Conservation (phyloP, 2,329 filamentous ascomycete genomes). For the Parastagonospora nodorum region DNA sequence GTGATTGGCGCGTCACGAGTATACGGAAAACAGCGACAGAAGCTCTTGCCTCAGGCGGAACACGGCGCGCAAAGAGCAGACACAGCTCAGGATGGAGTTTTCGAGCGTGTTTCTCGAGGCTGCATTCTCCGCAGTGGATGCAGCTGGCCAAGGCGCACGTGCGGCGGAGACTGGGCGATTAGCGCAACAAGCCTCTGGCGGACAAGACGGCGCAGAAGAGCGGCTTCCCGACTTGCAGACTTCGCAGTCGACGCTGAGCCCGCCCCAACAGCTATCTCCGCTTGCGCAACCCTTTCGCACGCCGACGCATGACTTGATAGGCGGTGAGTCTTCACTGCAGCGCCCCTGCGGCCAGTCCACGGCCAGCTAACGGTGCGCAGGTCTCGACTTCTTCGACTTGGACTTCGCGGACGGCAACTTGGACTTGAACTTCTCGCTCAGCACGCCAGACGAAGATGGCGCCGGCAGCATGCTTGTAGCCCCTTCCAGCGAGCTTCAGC, state of each 20-base stretch:
- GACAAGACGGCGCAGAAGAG: slow-evolving; percentile 3
- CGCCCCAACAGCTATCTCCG: slow-evolving; percentile 9
- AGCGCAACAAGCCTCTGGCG: slow-evolving; percentile 20
- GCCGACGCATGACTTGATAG: slow-evolving; percentile 5
- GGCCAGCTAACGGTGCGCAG: slow-evolving; percentile 25
- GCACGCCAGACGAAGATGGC: slow-evolving; percentile 29
- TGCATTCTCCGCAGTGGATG: background rate
- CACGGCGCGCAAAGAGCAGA: background rate
- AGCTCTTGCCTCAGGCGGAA: too few species aligned
- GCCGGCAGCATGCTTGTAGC: slow-evolving; percentile 39
- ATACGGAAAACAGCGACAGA: too few species aligned
- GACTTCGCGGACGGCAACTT: slow-evolving; percentile 1
- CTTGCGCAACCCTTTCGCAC: slow-evolving; percentile 14
- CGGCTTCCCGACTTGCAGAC: slow-evolving; percentile 4
- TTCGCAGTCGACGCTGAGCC: background rate
- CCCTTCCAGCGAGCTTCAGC: slow-evolving; percentile 22
- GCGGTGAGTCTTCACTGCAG: slow-evolving; percentile 4
- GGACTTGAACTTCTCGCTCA: slow-evolving; percentile 1
- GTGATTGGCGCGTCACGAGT: too few species aligned
- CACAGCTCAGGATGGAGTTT: background rate
- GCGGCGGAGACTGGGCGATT: slow-evolving; percentile 11
- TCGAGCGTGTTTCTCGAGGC: background rate
- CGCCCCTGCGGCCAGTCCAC: background rate
- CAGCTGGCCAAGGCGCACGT: slow-evolving; percentile 13
- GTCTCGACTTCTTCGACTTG: slow-evolving; percentile 12